These are phyloP conservation scores for Abortiporus biennis DNA, from an alignment of 1,284 basidiomycete genomes.

Conservation along the genomic window DNA sequence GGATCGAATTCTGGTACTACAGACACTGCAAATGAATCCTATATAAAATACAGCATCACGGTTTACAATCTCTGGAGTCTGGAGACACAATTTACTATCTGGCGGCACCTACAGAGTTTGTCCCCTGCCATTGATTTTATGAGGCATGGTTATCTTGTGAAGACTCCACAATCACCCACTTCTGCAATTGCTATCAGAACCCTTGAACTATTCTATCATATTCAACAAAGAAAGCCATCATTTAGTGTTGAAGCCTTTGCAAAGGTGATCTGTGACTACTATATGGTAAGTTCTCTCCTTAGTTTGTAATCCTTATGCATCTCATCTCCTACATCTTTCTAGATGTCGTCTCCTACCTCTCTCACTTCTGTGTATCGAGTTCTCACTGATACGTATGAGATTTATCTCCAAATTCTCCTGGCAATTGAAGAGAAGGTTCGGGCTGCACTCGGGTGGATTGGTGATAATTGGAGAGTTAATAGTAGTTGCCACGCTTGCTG, in stretches of 20 bases:
- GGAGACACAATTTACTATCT: neutral
- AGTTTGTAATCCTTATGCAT: neutral
- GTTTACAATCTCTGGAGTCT: neutral
- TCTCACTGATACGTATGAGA: slow-evolving; percentile 18
- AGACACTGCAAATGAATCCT: too few species aligned
- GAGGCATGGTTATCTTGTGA: neutral
- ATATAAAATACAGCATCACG: neutral
- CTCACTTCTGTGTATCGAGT: neutral
- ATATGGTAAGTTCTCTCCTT: slow-evolving; percentile 16
- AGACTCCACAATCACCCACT: neutral
- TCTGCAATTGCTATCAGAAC: slow-evolving; percentile 23
- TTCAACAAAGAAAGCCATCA: slow-evolving; percentile 17
- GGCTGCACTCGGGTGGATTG: slow-evolving; percentile 13
- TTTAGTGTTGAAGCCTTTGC: slow-evolving; percentile 27
- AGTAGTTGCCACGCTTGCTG: slow-evolving; percentile 16
- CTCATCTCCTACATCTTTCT: neutral
- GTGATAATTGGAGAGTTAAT: slow-evolving; percentile 17
- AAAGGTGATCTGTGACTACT: slow-evolving; percentile 25
- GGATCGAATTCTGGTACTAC: too few species aligned
- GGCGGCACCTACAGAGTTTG: neutral
- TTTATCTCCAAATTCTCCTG: slow-evolving; percentile 18
- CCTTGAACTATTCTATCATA: slow-evolving; percentile 20
- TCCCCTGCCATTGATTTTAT: neutral
- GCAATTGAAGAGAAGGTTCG: slow-evolving; percentile 8
- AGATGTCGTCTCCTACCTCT: neutral